Conservation (phyloP, 805 yeast species). For the Yarrowia divulgata region DNA sequence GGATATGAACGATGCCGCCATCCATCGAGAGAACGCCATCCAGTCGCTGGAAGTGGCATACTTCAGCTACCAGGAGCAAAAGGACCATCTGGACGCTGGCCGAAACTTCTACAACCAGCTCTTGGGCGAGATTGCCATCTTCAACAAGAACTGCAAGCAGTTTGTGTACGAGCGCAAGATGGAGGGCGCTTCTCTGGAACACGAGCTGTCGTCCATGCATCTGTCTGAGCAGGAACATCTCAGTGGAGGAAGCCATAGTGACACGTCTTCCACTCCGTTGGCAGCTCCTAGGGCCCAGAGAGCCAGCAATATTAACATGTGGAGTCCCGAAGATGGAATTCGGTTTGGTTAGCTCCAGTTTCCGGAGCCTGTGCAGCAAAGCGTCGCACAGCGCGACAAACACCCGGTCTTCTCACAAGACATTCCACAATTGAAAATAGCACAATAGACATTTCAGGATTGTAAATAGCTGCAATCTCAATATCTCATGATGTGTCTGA, state of each 20-base stretch:
- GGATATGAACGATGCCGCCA: constrained; percentile 48
- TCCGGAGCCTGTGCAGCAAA: no score
- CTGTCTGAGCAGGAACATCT: constrained; percentile 1
- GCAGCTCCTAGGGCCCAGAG: constrained; percentile 25
- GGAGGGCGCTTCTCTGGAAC: constrained; percentile 62
- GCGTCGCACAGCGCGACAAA: no score
- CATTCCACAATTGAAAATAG: no score
- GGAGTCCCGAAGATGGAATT: constrained; percentile 20
- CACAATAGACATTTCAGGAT: no score
- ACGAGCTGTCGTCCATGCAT: constrained; percentile 9
- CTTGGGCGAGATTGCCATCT: constrained; percentile 55
- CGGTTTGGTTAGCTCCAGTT: constrained; percentile 12
- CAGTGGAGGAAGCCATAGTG: neutral
- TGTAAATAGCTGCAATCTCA: no score
- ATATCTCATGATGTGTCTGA: no score
- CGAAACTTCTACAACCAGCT: constrained; percentile 72
- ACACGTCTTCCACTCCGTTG: neutral
- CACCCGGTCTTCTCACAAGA: no score
- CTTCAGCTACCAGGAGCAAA: constrained; percentile 61
- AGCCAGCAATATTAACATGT: constrained; percentile 13
- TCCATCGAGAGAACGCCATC: constrained; percentile 58
- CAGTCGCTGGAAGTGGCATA: constrained; percentile 61
- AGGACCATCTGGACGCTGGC: constrained; percentile 71
- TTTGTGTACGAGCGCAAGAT: constrained; percentile 60
- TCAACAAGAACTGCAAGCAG: constrained; percentile 59